Percentiles rank a stretch among this genome's conserved stretches.
Conservation (phyloP, 495 filamentous ascomycete species). For the Trichoderma parareesei region DNA sequence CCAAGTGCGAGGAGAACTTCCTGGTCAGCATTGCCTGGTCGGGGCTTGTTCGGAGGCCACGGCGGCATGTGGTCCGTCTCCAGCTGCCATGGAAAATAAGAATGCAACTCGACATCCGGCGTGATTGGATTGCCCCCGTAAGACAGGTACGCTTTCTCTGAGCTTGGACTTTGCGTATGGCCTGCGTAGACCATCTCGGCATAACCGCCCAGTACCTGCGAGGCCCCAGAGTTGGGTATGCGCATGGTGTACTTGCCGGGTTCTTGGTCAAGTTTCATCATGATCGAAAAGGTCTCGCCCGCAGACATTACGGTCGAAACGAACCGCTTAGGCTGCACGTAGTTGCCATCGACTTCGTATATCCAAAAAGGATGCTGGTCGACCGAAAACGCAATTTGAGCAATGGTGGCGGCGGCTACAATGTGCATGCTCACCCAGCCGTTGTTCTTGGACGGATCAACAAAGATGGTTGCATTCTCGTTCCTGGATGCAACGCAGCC, state of each 20-base stretch:
- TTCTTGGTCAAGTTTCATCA: not conserved
- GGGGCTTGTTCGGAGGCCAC: conserved; percentile 1
- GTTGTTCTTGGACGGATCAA: not conserved
- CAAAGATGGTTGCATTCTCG: not conserved
- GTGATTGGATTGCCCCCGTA: not conserved
- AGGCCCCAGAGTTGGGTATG: not conserved
- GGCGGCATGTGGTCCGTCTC: not conserved
- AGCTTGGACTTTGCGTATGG: not conserved
- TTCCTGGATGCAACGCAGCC: not conserved
- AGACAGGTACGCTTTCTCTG: not conserved
- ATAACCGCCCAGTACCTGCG: not conserved
- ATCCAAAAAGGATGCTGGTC: not conserved
- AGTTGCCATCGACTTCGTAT: not conserved
- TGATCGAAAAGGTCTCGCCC: not conserved
- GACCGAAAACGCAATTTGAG: not conserved
- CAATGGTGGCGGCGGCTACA: not conserved
- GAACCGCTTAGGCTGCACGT: not conserved
- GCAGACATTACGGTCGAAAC: not conserved
- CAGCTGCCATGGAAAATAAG: not conserved
- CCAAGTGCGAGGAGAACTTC: not conserved
- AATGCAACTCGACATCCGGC: not conserved
- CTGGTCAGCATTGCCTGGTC: not conserved
- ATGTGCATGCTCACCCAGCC: not conserved
- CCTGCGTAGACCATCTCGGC: not conserved
- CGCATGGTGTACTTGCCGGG: not conserved